phyloP scores from a whole-genome alignment of 768 basidiomycete species.

The Termitomyces sp. region DNA sequence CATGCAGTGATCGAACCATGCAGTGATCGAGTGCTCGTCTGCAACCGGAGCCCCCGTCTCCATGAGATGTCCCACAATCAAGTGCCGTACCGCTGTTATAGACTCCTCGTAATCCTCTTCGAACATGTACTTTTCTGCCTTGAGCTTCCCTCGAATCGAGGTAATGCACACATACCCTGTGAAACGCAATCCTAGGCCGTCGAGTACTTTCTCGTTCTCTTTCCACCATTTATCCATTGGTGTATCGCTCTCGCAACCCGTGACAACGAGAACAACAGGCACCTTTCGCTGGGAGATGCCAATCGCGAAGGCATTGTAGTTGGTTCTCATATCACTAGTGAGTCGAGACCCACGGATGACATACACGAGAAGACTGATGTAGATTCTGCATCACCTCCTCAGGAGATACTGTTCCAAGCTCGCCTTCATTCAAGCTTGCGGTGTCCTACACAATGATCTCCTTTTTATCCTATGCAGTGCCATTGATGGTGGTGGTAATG shows the following conservation, averaged over 20 bases:
- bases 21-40: background rate
- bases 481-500: too few species aligned
- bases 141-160: too few species aligned
- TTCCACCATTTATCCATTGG: too few species aligned
- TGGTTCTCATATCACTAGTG: background rate
- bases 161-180: too few species aligned
- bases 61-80: background rate
- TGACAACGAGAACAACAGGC: background rate
- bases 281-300: background rate
- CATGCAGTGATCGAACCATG: too few species aligned
- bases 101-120: too few species aligned
- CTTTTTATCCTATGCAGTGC: too few species aligned
- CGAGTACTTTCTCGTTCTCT: too few species aligned
- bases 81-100: background rate
- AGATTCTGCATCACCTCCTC: background rate
- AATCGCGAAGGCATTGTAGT: background rate
- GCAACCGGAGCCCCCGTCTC: background rate
- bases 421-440: background rate
- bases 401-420: background rate
- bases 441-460: background rate
- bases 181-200: too few species aligned
- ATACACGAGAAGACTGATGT: background rate
- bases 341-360: too few species aligned
- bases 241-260: too few species aligned
- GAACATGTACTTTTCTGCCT: too few species aligned